Evolutionary conservation across 108 stramenopile species (phyloP).

Genomic region (Seminavis robusta): DNA sequence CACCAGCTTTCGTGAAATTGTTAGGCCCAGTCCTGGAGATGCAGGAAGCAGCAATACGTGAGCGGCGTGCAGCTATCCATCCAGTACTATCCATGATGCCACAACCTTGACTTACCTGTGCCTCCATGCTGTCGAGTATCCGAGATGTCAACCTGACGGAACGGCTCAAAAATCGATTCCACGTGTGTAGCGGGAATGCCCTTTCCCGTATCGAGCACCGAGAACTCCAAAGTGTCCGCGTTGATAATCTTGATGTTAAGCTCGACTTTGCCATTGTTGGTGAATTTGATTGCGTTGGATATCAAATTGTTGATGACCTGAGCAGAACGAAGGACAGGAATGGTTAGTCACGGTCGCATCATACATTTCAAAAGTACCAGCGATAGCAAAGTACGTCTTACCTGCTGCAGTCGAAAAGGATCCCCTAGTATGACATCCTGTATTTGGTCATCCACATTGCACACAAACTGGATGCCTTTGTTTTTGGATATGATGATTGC

Average conservation of each 20-base stretch:
- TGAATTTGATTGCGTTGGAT: constrained; percentile 38
- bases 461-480: constrained; percentile 10
- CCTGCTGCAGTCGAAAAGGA: constrained; percentile 19
- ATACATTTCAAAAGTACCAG: too few species aligned
- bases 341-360: too few species aligned
- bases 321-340: constrained; percentile 10
- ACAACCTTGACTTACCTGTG: too few species aligned
- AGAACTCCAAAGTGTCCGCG: neutral
- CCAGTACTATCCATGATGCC: too few species aligned
- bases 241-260: neutral
- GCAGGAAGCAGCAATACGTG: too few species aligned
- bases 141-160: constrained; percentile 2
- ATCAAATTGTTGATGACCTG: constrained; percentile 35
- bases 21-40: too few species aligned
- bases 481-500: constrained; percentile 2
- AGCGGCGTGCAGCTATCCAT: too few species aligned
- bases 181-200: neutral
- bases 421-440: constrained; percentile 5
- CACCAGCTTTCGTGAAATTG: too few species aligned
- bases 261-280: constrained; percentile 2
- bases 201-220: constrained; percentile 4
- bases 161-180: constrained; percentile 1
- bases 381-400: too few species aligned
- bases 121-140: constrained; percentile 17
- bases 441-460: neutral